Conservation (phyloP, 768 basidiomycete species). For the Porpolomopsis calyptriformis region DNA sequence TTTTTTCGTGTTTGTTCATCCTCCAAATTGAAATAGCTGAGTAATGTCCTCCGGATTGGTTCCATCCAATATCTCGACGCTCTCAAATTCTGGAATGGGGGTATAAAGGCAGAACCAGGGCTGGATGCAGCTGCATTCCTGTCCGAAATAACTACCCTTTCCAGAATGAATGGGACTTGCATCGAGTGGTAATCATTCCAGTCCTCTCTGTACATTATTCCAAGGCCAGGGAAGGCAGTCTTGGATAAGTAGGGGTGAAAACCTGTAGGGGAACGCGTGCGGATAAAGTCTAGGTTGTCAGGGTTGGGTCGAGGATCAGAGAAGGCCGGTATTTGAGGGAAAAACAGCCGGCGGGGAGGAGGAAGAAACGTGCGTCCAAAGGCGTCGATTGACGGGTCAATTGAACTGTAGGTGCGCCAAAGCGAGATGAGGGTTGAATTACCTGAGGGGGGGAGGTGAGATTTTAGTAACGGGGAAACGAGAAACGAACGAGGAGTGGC, state of each 20-base stretch:
- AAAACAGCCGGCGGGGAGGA: slow-evolving; percentile 63
- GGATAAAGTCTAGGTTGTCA: slow-evolving; percentile 14
- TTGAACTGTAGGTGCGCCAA: slow-evolving; percentile 63
- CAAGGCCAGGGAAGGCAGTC: slow-evolving; percentile 62
- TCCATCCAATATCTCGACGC: slow-evolving; percentile 60
- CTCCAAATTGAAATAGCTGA: slow-evolving; percentile 31
- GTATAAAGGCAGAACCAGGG: slow-evolving; percentile 32
- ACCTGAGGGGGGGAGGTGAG: slow-evolving; percentile 26
- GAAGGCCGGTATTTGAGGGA: slow-evolving; percentile 59
- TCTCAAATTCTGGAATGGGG: slow-evolving; percentile 32
- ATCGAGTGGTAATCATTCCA: slow-evolving; percentile 68
- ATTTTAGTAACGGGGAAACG: slow-evolving; percentile 2
- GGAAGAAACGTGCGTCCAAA: slow-evolving; percentile 43
- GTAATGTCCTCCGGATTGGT: slow-evolving; percentile 36
- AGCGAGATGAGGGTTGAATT: slow-evolving; percentile 68
- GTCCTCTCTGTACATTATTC: slow-evolving; percentile 58
- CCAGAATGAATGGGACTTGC: slow-evolving; percentile 59
- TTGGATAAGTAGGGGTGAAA: slow-evolving; percentile 66
- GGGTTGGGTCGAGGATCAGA: slow-evolving; percentile 32
- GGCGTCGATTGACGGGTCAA: slow-evolving; percentile 36
- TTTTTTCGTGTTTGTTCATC: slow-evolving; percentile 31
- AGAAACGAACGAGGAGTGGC: slow-evolving; percentile 34
- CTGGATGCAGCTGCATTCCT: slow-evolving; percentile 48
- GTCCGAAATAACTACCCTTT: slow-evolving; percentile 71
- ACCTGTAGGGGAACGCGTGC: slow-evolving; percentile 42